Conservation (phyloP, 495 filamentous ascomycete genomes). For the Jackrogersella minutella region DNA sequence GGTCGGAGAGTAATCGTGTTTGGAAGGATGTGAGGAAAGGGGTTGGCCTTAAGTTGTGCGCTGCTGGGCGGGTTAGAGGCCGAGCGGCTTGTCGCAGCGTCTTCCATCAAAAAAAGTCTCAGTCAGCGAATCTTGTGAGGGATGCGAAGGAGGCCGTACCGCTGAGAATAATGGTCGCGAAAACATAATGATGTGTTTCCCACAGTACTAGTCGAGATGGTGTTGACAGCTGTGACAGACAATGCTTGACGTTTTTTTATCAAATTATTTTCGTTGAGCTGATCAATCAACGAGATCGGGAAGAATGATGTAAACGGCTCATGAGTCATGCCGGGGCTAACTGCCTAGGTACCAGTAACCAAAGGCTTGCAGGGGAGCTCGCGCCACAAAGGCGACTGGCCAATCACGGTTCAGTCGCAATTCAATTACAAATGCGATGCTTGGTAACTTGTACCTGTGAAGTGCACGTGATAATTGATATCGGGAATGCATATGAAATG, state of each 20-base stretch:
- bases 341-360: no score
- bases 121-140: neutral
- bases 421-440: slow-evolving; percentile 2
- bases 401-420: slow-evolving; percentile 2
- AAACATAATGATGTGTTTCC: slow-evolving; percentile 24
- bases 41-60: slow-evolving; percentile 24
- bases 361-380: slow-evolving; percentile 22
- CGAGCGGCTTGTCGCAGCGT: slow-evolving; percentile 50
- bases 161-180: slow-evolving; percentile 34
- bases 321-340: slow-evolving; percentile 26
- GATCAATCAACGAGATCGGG: slow-evolving; percentile 14
- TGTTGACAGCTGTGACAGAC: neutral
- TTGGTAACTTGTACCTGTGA: neutral
- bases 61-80: slow-evolving; percentile 43
- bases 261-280: neutral
- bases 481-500: no score
- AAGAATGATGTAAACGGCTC: slow-evolving; percentile 34
- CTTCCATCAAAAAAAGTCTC: slow-evolving; percentile 15
- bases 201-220: neutral
- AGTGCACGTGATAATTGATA: no score
- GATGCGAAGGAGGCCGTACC: slow-evolving; percentile 16
- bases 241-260: neutral
- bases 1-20: slow-evolving; percentile 74
- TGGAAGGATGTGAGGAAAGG: slow-evolving; percentile 50
- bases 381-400: slow-evolving; percentile 6